Base-by-base conservation (phyloP, 768 basidiomycete species). In the Mycena polygramma region DNA sequence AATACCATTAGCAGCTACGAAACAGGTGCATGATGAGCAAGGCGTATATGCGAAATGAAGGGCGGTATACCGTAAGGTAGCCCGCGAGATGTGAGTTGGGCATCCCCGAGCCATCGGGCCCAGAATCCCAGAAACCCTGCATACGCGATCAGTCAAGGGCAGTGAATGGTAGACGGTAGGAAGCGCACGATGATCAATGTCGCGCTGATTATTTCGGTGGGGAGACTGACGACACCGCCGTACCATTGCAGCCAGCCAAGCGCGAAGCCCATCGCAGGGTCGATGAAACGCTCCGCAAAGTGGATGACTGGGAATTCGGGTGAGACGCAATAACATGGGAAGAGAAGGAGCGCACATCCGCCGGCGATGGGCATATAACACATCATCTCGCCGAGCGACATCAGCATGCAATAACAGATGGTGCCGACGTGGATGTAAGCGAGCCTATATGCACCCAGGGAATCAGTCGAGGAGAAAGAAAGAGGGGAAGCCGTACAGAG, bases 141-240 rank as follows among this genome's bases (percentile, higher is more conserved):
- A 15, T 10, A n/a, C 41, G 41, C 41, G 15, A 10, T 41, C 41
- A 41, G 41, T 41, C 41, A 41, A 41, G 41, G 41, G 41, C 30
- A 30, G 6, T 2, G 41, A 41, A 41, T 1, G 41, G 4, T 7
- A 41, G 11, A 11, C 7, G 15, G 15, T 11, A 41, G 15, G 41
- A 41, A 41, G 15, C 41, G 11, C 41, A 41, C 41, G 57, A 90
- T 80, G 39, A 90, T 76, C 14, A 88, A 79, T 0, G 87, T 82
- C 1, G 87, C 87, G 3, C 88, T 88, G 39, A 83, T 83, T 22
- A 90, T 83, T 76, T 90, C 89, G 24, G 86, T 83, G 9, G 88
- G 84, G 57, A 86, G 79, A 10, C 81, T 79, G 48, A 86, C 83
- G 17, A 78, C 76, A 62, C 78, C 77, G 2, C 77, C 73, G 71